These are phyloP conservation scores for Debaryomyces prosopidis DNA, from an alignment of 805 yeast genomes.

Conservation along the genomic window DNA sequence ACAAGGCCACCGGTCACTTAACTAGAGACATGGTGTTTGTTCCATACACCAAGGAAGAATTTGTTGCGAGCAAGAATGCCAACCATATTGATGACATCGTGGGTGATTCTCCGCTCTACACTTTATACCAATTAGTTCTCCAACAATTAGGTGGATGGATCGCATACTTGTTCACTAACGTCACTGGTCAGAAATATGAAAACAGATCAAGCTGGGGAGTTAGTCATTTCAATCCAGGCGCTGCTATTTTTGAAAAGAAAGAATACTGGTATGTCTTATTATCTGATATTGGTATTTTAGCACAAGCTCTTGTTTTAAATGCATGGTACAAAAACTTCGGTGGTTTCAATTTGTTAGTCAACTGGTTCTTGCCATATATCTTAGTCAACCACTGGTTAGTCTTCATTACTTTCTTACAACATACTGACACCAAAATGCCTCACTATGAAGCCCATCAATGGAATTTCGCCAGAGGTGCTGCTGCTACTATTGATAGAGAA, in stretches of 20 bases:
- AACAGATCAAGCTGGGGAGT: conserved; percentile 45
- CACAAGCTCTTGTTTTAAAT: conserved; percentile 54
- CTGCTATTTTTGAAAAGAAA: conserved; percentile 72
- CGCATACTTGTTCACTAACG: conserved; percentile 64
- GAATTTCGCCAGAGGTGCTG: conserved; percentile 89
- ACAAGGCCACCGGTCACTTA: conserved; percentile 85
- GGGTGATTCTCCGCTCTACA: conserved; percentile 73
- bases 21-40: conserved; percentile 84
- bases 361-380: conserved; percentile 76
- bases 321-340: conserved; percentile 65
- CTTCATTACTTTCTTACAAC: conserved; percentile 82
- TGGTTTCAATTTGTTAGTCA: conserved; percentile 57
- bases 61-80: conserved; percentile 36
- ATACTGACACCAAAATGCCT: conserved; percentile 76
- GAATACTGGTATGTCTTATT: conserved; percentile 72
- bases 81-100: conserved; percentile 52
- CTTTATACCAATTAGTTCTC: conserved; percentile 52
- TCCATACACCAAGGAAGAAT: conserved; percentile 66
- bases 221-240: conserved; percentile 70
- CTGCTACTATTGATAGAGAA: conserved; percentile 83
- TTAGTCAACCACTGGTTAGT: conserved; percentile 91
- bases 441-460: conserved; percentile 76
- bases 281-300: conserved; percentile 69
- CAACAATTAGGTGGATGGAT: conserved; percentile 85
- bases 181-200: conserved; percentile 70